These are phyloP conservation scores for Bipolaris gigantea DNA, from an alignment of 2,329 filamentous ascomycete genomes.

Conservation along the genomic window DNA sequence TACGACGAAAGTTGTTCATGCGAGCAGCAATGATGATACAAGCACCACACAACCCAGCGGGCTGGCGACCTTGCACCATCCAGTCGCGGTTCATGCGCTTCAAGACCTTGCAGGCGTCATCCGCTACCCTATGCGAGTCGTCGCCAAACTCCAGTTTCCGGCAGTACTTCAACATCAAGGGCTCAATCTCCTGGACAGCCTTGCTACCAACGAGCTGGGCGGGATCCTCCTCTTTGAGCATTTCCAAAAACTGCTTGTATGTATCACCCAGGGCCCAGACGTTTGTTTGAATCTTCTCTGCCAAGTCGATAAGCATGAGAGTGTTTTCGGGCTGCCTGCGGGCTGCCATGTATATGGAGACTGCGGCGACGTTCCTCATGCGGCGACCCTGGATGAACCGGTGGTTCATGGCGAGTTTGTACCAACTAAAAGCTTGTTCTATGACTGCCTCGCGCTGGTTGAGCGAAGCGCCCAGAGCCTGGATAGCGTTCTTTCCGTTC, in stretches of 20 bases:
- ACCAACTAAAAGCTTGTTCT: conserved; percentile 48
- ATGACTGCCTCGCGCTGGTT: conserved; percentile 42
- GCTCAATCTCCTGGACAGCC: conserved; percentile 76
- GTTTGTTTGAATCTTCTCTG: conserved; percentile 80
- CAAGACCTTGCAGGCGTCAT: conserved; percentile 84
- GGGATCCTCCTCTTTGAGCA: conserved; percentile 64
- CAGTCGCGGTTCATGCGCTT: conserved; percentile 94
- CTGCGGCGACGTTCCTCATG: conserved; percentile 82
- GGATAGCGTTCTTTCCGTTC: conserved; percentile 52
- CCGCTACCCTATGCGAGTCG: conserved; percentile 79
- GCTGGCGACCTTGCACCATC: conserved; percentile 93
- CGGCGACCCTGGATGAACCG: conserved; percentile 69
- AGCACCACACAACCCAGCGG: conserved; percentile 90
- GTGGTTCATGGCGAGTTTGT: conserved; percentile 59
- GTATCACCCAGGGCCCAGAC: conserved; percentile 90
- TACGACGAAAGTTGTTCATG: conserved; percentile 97
- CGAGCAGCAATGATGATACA: conserved; percentile 92
- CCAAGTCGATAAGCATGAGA: conserved; percentile 93
- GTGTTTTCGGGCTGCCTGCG: conserved; percentile 77
- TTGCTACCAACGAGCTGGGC: conserved; percentile 28
- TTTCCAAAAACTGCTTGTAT: conserved; percentile 79
- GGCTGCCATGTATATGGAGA: conserved; percentile 87
- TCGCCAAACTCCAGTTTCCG: conserved; percentile 87
- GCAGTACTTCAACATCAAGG: conserved; percentile 88
- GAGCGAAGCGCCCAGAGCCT: conserved; percentile 44